Percentiles rank a stretch among this genome's conserved stretches.
These are phyloP conservation scores for Ilyonectria robusta DNA, from an alignment of 2,329 filamentous ascomycete genomes.

Conservation along the genomic window DNA sequence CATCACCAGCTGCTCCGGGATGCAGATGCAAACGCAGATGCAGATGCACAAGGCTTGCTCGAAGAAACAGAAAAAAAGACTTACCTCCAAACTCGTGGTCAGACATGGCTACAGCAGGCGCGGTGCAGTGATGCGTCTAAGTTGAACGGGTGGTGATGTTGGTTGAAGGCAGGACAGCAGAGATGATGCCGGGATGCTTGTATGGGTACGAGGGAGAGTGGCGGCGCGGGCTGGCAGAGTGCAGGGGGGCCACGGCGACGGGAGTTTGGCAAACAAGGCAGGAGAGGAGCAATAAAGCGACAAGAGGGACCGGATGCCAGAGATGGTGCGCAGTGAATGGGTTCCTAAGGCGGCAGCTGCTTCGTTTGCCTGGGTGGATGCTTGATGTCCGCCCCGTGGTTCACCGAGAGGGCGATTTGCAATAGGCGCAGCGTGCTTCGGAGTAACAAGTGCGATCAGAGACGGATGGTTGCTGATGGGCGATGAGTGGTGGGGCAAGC, in stretches of 20 bases:
- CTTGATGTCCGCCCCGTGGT: neutral
- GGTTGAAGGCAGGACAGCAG: neutral
- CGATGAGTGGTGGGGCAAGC: conserved; percentile 50
- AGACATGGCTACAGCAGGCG: conserved; percentile 64
- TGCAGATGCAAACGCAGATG: conserved; percentile 6
- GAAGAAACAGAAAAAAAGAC: conserved; percentile 47
- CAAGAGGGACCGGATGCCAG: neutral
- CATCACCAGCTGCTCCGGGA: conserved; percentile 16
- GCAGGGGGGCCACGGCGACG: conserved; percentile 18
- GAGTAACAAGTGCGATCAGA: conserved; percentile 26
- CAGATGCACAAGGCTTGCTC: conserved; percentile 1
- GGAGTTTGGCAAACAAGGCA: conserved; percentile 8
- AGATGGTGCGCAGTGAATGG: neutral
- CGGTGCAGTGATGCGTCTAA: conserved; percentile 5
- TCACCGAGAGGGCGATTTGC: conserved; percentile 22
- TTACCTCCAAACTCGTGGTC: conserved; percentile 77
- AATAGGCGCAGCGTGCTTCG: neutral
- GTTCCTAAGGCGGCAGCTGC: neutral
- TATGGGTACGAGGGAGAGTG: neutral
- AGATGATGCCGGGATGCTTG: conserved; percentile 1
- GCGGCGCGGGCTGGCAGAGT: conserved; percentile 9
- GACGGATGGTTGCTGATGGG: conserved; percentile 45
- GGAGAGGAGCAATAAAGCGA: neutral
- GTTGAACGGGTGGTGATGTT: conserved; percentile 14
- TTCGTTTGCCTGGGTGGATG: neutral